Conservation (phyloP, 805 yeast genomes). For the Yarrowia sp. region DNA sequence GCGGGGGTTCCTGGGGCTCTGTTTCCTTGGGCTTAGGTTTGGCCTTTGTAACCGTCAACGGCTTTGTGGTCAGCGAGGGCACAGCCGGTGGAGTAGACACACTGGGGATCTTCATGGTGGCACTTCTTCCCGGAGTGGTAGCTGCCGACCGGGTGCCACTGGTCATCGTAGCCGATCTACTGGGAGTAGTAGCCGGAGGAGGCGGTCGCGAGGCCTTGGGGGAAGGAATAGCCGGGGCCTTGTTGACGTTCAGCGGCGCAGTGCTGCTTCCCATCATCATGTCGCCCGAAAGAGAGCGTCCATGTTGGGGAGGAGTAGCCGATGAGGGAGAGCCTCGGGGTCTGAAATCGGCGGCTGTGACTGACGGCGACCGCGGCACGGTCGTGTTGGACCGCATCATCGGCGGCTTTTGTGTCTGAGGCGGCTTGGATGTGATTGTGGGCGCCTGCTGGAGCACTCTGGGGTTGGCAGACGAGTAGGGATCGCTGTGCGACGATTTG, state of each 20-base stretch:
- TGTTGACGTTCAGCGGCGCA: conserved; percentile 13
- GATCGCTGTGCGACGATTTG: conserved; percentile 15
- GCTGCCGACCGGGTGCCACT: not conserved
- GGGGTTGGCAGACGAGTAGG: not conserved
- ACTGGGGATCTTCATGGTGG: conserved; percentile 21
- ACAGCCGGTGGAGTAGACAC: not conserved
- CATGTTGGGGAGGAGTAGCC: not conserved
- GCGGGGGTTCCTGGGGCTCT: conserved; percentile 21
- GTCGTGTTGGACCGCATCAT: conserved; percentile 36
- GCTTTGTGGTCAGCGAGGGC: conserved; percentile 22
- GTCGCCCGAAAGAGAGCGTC: conserved; percentile 19
- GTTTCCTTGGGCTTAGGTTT: conserved; percentile 9
- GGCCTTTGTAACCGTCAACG: conserved; percentile 9
- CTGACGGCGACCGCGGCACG: conserved; percentile 13
- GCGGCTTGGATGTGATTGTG: conserved; percentile 21
- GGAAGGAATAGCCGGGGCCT: not conserved
- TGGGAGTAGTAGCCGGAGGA: not conserved
- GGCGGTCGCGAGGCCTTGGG: not conserved
- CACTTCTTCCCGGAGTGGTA: conserved; percentile 21
- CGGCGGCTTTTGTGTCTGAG: conserved; percentile 5
- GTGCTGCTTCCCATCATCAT: not conserved
- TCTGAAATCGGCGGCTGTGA: conserved; percentile 10
- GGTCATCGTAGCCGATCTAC: conserved; percentile 4
- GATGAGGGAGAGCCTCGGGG: conserved; percentile 4
- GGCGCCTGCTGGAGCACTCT: not conserved